Conservation (phyloP, 768 basidiomycete genomes). For the Rhodotorula sphaerocarpa region DNA sequence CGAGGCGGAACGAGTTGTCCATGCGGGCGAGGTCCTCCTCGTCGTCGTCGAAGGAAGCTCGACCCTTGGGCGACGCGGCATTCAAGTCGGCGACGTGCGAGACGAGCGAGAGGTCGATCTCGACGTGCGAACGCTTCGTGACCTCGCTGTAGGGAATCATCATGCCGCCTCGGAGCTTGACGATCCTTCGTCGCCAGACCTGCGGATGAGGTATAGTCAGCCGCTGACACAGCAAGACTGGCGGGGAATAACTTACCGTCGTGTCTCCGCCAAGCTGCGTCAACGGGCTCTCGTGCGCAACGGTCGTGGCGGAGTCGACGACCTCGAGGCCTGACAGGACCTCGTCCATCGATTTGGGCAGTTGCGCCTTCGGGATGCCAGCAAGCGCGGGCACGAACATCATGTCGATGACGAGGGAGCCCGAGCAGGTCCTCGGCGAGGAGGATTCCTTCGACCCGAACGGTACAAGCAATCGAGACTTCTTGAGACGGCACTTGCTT, state of each 20-base stretch:
- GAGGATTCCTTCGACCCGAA: constrained; percentile 44
- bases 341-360: constrained; percentile 89
- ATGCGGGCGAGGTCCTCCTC: constrained; percentile 20
- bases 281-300: constrained; percentile 83
- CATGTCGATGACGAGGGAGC: constrained; percentile 55
- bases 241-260: constrained; percentile 51
- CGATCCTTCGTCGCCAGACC: constrained; percentile 37
- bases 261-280: constrained; percentile 94
- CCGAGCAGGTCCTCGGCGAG: constrained; percentile 41
- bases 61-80: background rate
- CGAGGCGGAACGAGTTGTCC: constrained; percentile 56
- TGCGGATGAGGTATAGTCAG: background rate
- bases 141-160: constrained; percentile 33
- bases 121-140: constrained; percentile 30
- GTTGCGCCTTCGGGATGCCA: constrained; percentile 64
- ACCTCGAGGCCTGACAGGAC: constrained; percentile 79
- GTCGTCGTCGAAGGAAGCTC: background rate
- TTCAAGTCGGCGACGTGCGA: constrained; percentile 34
- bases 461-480: constrained; percentile 75
- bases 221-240: background rate
- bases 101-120: constrained; percentile 38
- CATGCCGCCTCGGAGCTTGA: constrained; percentile 25
- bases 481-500: constrained; percentile 66
- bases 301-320: constrained; percentile 86
- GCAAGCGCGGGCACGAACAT: constrained; percentile 82